Evolutionary conservation across 208 protist species (phyloP).

Genomic region (Strigomonas culicis): DNA sequence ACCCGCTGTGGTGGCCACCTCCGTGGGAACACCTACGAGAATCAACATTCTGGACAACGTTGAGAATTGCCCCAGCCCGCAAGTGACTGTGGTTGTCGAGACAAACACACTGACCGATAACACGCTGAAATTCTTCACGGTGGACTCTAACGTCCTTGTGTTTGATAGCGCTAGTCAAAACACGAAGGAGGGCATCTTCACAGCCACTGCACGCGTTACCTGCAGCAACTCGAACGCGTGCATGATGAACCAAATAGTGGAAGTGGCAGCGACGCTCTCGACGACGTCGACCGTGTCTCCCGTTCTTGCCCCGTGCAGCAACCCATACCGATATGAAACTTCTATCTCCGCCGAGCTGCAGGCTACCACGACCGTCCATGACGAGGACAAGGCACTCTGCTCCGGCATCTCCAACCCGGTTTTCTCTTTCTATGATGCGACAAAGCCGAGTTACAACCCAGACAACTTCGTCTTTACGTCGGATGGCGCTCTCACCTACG

Average conservation of each 20-base stretch:
- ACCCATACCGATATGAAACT: constrained; percentile 14
- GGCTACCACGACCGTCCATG: constrained; percentile 15
- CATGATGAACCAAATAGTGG: constrained; percentile 24
- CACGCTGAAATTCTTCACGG: constrained; percentile 22
- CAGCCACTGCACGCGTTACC: constrained; percentile 27
- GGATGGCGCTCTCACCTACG: constrained; percentile 15
- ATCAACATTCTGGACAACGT: not conserved
- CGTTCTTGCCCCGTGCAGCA: constrained; percentile 15
- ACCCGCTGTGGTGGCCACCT: not conserved
- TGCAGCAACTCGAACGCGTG: constrained; percentile 37
- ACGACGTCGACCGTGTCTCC: constrained; percentile 1
- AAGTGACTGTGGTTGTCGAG: constrained; percentile 11
- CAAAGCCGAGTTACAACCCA: constrained; percentile 13
- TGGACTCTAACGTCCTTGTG: constrained; percentile 16
- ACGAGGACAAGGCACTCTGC: constrained; percentile 22
- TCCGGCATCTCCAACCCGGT: not conserved
- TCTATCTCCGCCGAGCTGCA: constrained; percentile 16
- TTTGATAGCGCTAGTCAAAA: constrained; percentile 37
- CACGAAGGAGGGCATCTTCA: constrained; percentile 38
- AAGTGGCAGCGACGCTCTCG: constrained; percentile 16
- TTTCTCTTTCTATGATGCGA: not conserved
- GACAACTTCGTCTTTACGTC: constrained; percentile 13
- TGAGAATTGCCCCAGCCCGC: not conserved
- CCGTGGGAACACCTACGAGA: not conserved
- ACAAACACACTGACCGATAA: not conserved